Evolutionary conservation across 257 asterid genomes (phyloP).

Genomic region (Solanum ossicruentum): DNA sequence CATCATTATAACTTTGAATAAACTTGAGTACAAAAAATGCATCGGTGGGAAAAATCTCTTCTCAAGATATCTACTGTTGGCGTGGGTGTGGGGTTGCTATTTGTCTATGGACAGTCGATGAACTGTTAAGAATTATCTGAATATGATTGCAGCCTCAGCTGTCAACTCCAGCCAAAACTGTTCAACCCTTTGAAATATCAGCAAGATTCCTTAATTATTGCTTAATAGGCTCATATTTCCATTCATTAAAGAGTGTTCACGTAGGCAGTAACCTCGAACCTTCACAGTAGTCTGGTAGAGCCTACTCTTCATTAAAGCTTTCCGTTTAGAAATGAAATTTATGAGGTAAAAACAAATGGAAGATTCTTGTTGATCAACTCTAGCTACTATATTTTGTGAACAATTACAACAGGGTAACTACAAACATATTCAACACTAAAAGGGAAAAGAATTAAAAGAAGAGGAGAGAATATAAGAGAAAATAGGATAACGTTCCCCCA

Average conservation of each 20-base stretch:
- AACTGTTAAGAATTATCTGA: background rate
- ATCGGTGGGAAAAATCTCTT: too few species aligned
- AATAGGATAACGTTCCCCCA: background rate
- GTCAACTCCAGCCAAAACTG: background rate
- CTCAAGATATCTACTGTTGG: too few species aligned
- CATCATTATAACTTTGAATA: background rate
- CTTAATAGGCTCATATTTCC: background rate
- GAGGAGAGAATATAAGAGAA: background rate
- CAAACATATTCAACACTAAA: background rate
- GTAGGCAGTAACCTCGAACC: background rate
- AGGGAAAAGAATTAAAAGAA: background rate
- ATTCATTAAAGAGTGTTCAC: background rate
- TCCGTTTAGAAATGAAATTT: background rate
- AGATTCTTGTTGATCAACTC: background rate
- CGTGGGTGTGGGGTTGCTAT: too few species aligned
- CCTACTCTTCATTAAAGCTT: background rate
- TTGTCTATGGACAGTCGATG: background rate
- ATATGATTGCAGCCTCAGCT: background rate
- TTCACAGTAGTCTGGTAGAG: background rate
- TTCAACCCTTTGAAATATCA: background rate
- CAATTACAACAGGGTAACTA: conserved; percentile 1
- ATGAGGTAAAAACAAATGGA: background rate
- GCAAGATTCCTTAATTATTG: background rate
- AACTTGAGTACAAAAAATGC: background rate
- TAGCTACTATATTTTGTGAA: background rate